A percentile compares a stretch with the other conserved stretches of the same genome.
These are phyloP conservation scores for Hypoxylon sp. DNA, from an alignment of 2,329 filamentous ascomycete genomes.

Conservation along the genomic window DNA sequence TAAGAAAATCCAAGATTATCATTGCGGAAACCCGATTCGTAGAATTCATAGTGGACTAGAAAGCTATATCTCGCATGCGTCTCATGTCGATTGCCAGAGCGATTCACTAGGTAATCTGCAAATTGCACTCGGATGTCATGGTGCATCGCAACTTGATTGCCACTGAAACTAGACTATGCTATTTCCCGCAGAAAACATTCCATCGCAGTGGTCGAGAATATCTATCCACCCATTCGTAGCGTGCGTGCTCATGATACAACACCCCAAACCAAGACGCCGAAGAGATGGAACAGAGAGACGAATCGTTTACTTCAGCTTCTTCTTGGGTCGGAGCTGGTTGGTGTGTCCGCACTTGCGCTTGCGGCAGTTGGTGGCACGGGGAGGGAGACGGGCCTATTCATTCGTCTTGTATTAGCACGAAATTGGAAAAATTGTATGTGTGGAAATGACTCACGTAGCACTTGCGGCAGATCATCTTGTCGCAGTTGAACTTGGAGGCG, in stretches of 20 bases:
- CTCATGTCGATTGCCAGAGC: neutral
- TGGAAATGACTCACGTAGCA: conserved; percentile 84
- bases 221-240: conserved; percentile 44
- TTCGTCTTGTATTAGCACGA: neutral
- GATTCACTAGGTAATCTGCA: neutral
- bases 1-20: neutral
- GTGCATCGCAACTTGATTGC: conserved; percentile 45
- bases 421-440: neutral
- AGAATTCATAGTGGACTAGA: neutral
- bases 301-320: conserved; percentile 95
- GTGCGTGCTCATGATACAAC: conserved; percentile 46
- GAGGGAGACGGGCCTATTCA: conserved; percentile 82
- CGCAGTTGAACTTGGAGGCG: conserved; percentile 99
- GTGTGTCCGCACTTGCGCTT: conserved; percentile 99
- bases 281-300: conserved; percentile 53
- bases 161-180: conserved; percentile 44
- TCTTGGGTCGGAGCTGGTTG: conserved; percentile 99
- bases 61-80: neutral
- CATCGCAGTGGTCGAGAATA: conserved; percentile 41
- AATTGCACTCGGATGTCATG: conserved; percentile 27
- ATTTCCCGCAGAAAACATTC: conserved; percentile 36
- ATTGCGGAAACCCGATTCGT: neutral
- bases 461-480: conserved; percentile 99
- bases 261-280: conserved; percentile 58
- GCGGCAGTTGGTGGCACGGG: conserved; percentile 99